These are phyloP conservation scores for Globisporangium sylvaticum DNA, from an alignment of 352 stramenopile species.

Conservation along the genomic window DNA sequence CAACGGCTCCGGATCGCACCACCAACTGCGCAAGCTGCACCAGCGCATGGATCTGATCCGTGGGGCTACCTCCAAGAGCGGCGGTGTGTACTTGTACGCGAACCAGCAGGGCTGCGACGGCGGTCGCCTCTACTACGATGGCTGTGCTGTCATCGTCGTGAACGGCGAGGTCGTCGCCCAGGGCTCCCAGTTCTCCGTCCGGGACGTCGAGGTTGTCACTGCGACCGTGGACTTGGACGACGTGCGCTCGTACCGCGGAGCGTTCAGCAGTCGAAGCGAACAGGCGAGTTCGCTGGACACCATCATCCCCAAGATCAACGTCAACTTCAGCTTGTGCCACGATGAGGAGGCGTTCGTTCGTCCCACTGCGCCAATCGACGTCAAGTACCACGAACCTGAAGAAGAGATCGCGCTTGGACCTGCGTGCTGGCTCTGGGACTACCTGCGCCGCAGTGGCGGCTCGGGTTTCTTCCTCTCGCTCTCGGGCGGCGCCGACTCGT, in stretches of 20 bases:
- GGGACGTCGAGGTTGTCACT: conserved; percentile 95
- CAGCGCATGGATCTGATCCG: conserved; percentile 90
- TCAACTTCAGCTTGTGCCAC: conserved; percentile 78
- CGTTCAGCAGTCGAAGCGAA: conserved; percentile 91
- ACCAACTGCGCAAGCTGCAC: conserved; percentile 95
- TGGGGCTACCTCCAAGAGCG: conserved; percentile 91
- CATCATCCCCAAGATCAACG: conserved; percentile 64
- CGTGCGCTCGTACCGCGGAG: conserved; percentile 93
- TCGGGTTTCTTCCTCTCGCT: conserved; percentile 95
- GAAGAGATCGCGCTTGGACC: conserved; percentile 97
- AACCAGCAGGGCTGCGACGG: conserved; percentile 98
- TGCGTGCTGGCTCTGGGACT: conserved; percentile 99
- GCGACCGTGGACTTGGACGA: conserved; percentile 98
- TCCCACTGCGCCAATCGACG: conserved; percentile 49
- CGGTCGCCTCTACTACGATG: conserved; percentile 96
- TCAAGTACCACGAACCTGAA: conserved; percentile 87
- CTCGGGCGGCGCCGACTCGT: conserved; percentile 95
- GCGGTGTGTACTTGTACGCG: conserved; percentile 98
- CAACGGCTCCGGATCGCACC: conserved; percentile 97
- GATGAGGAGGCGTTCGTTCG: conserved; percentile 37
- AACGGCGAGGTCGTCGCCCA: conserved; percentile 97
- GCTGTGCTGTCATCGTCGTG: conserved; percentile 95
- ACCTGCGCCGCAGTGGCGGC: conserved; percentile 88
- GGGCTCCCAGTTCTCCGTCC: conserved; percentile 95
- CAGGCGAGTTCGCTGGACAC: conserved; percentile 86